A percentile compares a stretch with the other conserved stretches of the same genome.
Conservation (phyloP, 1,139 yeast genomes). For the Candida tetrigidarum region DNA sequence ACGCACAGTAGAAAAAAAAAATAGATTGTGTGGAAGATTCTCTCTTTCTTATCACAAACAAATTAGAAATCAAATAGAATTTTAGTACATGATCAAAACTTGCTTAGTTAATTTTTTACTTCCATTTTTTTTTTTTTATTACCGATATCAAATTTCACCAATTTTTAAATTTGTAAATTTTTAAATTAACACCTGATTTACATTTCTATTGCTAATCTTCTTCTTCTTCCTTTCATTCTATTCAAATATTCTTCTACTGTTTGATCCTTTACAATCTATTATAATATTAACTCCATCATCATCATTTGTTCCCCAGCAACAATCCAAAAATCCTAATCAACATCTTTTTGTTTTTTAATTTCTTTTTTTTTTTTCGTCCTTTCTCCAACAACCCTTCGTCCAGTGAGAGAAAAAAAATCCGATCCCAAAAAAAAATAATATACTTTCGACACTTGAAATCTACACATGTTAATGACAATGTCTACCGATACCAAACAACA, state of each 20-base stretch:
- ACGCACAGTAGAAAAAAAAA: too few species aligned
- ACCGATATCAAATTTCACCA: constrained; percentile 5
- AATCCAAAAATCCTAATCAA: too few species aligned
- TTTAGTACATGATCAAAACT: too few species aligned
- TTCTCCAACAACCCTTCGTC: background rate
- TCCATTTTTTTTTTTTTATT: constrained; percentile 1
- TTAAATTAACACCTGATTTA: background rate
- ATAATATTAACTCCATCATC: background rate
- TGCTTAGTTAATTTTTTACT: too few species aligned
- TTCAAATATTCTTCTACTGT: background rate
- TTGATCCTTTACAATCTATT: background rate
- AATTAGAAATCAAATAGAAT: too few species aligned
- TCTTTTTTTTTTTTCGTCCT: background rate
- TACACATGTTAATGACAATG: background rate
- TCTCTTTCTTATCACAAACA: constrained; percentile 9
- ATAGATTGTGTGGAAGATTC: too few species aligned
- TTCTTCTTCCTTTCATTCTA: background rate
- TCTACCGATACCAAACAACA: constrained; percentile 15
- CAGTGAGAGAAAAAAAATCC: background rate
- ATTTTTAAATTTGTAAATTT: background rate
- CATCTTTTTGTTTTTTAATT: background rate
- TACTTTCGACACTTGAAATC: background rate
- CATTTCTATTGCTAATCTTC: background rate
- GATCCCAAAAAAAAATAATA: background rate
- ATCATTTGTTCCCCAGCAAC: background rate